Evolutionary conservation across 2,329 filamentous ascomycete genomes (phyloP), one percentile per base, ranked within the genome.

Genomic region (Stylonectria norvegica): DNA sequence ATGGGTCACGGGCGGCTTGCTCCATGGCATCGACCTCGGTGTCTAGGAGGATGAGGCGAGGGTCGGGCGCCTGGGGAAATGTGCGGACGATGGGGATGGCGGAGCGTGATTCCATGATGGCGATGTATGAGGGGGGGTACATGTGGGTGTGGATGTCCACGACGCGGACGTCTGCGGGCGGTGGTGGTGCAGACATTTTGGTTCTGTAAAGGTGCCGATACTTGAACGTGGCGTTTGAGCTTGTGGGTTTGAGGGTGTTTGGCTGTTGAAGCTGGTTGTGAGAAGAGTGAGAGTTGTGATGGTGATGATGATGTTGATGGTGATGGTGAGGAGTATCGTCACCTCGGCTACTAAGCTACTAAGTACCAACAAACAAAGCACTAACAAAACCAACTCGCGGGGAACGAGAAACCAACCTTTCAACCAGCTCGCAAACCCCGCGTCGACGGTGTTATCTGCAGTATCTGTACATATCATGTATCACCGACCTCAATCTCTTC

Each of bases 71-170:
- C 31, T 68, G 76, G 42, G 71, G 71, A 53, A 88, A 88, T 14
- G 72, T 75, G 43, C 84, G 78, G 42, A 90, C 80, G 43, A 89
- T 78, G 22, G 86, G 86, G 46, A 90, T 86, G 16, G 70, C 71
- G 33, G 67, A 60, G 38, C 81, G 73, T 11, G 75, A 72, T 58
- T 77, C 71, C 43, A 84, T 76, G 43, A 84, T 74, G 45, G 70
- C 58, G 55, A 84, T 71, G 55, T 84, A 84, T 17, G 72, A 74
- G 4, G 79, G 78, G 12, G 81, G 79, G 60, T 84, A 85, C 74
- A 85, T 81, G 64, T 85, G 80, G 2, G 80, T 84, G 71, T 85
- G 81, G 58, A 84, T 74, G 64, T 85, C 81, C 41, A 84, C 81
- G 36, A 83, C 68, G 27, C 63, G 53, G n/a, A n/a, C n/a, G n/a